Base-by-base conservation (phyloP, 208 protist species). In the Leishmania aethiopica region DNA sequence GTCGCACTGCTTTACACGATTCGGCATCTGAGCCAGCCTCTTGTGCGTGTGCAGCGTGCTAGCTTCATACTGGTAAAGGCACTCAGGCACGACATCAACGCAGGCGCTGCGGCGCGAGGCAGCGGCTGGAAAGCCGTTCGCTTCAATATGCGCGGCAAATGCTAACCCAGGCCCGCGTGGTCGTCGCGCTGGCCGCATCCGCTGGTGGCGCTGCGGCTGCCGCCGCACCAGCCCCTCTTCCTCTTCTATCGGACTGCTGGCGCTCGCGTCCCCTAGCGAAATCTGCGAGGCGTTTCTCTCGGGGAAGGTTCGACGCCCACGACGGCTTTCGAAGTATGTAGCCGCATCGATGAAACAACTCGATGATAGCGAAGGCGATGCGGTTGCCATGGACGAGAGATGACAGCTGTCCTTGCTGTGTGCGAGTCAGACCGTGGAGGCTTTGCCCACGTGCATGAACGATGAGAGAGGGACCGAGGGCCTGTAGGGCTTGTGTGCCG, bases 111-210 rank as follows among this genome's bases (percentile, higher is more conserved):
- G 81, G 28, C 60, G 60, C 0, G 80, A 70, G 10, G 77, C 80
- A 59, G 67, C 81, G 42, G 82, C 57, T 0, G 90, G 88, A 77
- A 93, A 93, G 15, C 90, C 90, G 57, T 89, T 51, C 62, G 67
- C 71, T 69, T 88, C 88, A 49, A 93, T 86, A 67, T 79, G 79
- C 1, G 67, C 70, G 37, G 81, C 86, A 66, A 88, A 91, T 13
- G 82, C 78, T 47, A 67, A 89, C 22, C 88, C 90, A 5, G 90
- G 90, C 0, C 88, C 86, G 32, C 86, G 84, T 10, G 83, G 85
- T 22, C 90, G 84, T 13, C 85, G 73, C 53, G 28, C 25, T 1
- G 77, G 62, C 28, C 70, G 25, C 42, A 22, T 4, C 28, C 15
- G 72, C 42, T 64, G 11, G 25, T 49, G 45, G 8, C 10, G 45